Conservation (phyloP, 2,329 filamentous ascomycete species). For the Ophiostoma piceae region DNA sequence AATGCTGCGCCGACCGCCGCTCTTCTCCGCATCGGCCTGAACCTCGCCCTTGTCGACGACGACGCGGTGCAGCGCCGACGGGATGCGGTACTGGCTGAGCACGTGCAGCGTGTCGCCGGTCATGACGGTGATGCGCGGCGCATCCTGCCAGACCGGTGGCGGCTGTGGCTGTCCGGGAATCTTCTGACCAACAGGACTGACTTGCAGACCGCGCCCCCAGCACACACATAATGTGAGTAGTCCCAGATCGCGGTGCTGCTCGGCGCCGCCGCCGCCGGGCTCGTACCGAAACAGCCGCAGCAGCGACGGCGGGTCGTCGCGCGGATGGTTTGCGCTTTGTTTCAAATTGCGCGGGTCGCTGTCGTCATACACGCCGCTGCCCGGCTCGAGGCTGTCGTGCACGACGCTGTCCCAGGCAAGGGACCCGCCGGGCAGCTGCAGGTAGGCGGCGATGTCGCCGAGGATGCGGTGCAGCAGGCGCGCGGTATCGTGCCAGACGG, state of each 20-base stretch:
- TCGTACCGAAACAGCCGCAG: slow-evolving; percentile 29
- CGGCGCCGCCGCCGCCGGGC: slow-evolving; percentile 27
- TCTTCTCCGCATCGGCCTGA: background rate
- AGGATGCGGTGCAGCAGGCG: slow-evolving; percentile 28
- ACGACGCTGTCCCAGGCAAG: slow-evolving; percentile 25
- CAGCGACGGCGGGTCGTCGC: slow-evolving; percentile 28
- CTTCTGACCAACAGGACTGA: slow-evolving; percentile 16
- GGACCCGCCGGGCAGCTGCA: slow-evolving; percentile 22
- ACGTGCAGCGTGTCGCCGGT: slow-evolving; percentile 27
- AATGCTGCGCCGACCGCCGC: slow-evolving; percentile 27
- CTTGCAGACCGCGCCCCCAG: slow-evolving; percentile 28
- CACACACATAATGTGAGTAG: slow-evolving; percentile 28
- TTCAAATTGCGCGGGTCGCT: background rate
- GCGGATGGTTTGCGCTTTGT: background rate
- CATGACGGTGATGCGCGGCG: slow-evolving; percentile 27
- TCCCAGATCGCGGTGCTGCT: slow-evolving; percentile 29
- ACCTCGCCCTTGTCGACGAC: slow-evolving; percentile 18
- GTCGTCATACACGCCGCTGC: background rate
- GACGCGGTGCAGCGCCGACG: slow-evolving; percentile 28
- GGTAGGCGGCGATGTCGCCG: slow-evolving; percentile 25
- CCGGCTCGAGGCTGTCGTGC: slow-evolving; percentile 24
- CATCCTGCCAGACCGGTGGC: slow-evolving; percentile 24
- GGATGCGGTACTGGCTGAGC: slow-evolving; percentile 25
- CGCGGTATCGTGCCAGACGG: slow-evolving; percentile 28
- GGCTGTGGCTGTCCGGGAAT: background rate